Evolutionary conservation across 2,329 filamentous ascomycete species (phyloP), one percentile per base, ranked within the genome.

Genomic region (Magnaporthiopsis poae): DNA sequence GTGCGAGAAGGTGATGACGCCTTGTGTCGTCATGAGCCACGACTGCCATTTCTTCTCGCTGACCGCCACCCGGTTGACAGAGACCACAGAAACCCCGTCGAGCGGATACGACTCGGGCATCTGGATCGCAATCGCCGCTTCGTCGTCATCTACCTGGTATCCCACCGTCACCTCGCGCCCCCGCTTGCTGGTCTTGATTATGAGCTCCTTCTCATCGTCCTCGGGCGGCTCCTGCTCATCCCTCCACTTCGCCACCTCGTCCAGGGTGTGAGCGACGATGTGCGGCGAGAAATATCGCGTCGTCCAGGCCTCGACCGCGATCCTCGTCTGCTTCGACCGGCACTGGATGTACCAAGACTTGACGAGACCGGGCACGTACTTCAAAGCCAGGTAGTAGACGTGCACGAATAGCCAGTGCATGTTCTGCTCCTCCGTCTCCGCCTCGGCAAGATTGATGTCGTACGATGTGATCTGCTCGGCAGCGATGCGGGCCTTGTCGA

Each of bases 1-100:
- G 73, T 95, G 94, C 82, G 91, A 91, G 74, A 98, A 96, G 60
- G 91, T 94, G 72, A 99, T 97, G 61, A 95, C 92, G 5, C 92
- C 93, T 71, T 97, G 91, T 3, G 91, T 94, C 9, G 88, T 92
- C 73, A 91, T 84, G 68, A 97, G 83, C 93, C 94, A 97, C 68
- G 84, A 89, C 76, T 92, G 88, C 94, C 95, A 99, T 74, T 95
- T 96, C 76, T 88, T 88, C 74, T 98, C 93, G 68, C 88, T 89
- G 33, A 97, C 91, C 0, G 91, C 92, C 1, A 98, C 92, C 15
- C 94, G 88, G 71, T 90, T 91, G 27, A 93, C 80, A 11, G 92
- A 88, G 3, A 87, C 81, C 0, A 98, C 92, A 11, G 85, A 81
- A 1, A 96, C 91, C 1, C 86, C 84, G 31, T 92, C 88, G 11